phyloP scores from a whole-genome alignment of 1,284 basidiomycete species.

The Heterobasidion irregulare region DNA sequence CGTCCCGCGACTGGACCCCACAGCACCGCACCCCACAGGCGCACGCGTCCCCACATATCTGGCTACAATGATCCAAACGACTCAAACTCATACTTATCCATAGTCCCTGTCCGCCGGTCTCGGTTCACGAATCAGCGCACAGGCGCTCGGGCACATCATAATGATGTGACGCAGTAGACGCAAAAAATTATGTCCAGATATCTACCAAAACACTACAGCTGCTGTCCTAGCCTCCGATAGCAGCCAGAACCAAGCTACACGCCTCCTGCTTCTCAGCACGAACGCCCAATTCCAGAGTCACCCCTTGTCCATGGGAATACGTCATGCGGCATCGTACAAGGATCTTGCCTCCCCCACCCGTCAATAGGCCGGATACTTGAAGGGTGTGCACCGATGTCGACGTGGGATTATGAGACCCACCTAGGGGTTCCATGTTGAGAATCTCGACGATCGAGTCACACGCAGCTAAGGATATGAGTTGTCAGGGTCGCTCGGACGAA shows the following conservation, averaged over 20 bases:
- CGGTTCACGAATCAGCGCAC: background rate
- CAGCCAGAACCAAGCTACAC: slow-evolving; percentile 82
- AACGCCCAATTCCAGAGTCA: slow-evolving; percentile 93
- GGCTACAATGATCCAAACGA: too few relatives aligned
- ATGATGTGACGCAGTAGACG: background rate
- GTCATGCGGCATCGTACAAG: slow-evolving; percentile 95
- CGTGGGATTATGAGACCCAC: slow-evolving; percentile 77
- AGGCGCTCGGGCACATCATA: background rate
- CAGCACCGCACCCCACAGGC: background rate
- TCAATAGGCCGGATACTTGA: slow-evolving; percentile 84
- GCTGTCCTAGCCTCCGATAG: slow-evolving; percentile 64
- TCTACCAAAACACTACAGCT: background rate
- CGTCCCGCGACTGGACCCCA: slow-evolving; percentile 4
- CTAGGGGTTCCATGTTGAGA: slow-evolving; percentile 94
- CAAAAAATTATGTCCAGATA: background rate
- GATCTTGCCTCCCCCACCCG: slow-evolving; percentile 88
- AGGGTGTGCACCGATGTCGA: slow-evolving; percentile 91
- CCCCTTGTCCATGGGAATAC: slow-evolving; percentile 81
- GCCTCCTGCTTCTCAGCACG: slow-evolving; percentile 86
- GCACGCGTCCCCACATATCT: background rate
- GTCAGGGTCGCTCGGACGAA: slow-evolving; percentile 8
- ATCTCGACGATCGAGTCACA: slow-evolving; percentile 92
- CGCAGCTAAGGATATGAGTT: slow-evolving; percentile 49
- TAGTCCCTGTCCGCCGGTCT: background rate
- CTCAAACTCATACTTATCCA: background rate